Evolutionary conservation across 2,329 filamentous ascomycete genomes (phyloP), one percentile per base, ranked within the genome.

Genomic region (Colletotrichum lindemuthianum): DNA sequence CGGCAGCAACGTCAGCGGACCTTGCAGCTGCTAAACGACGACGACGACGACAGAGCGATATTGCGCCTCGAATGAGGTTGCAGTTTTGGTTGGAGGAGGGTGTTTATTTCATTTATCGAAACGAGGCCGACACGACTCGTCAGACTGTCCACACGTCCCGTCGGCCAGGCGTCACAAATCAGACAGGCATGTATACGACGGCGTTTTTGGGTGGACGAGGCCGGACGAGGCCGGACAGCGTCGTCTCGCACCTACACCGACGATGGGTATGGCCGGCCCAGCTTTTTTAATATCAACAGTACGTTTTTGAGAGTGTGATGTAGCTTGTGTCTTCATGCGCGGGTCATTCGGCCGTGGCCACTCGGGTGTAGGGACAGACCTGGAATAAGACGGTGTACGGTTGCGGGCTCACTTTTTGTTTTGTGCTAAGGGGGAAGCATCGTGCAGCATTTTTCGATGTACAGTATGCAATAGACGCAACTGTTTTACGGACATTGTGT

Each of bases 1-100:
- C 66, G 87, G 84, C 77, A 88, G 85, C 65, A 86, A 87, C 71
- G 78, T 79, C 58, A 79, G 78, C 70, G 85, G 85, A 16, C 79
- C 82, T 65, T 88, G 86, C 77, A 82, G 81, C 71, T 88, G 86
- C 78, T 88, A 83, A 71, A 71, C 36, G 53, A 69, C 70, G 68
- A 65, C 50, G 55, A 58, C 43, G 56, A 24, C 24, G 24, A 24
- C 65, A 63, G 63, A 60, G 59, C 45, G n/a, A n/a, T n/a, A 65
- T 39, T 40, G 36, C 33, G 41, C 56, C 47, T 37, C 40, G 24
- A 12, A 43, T 36, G 58, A 57, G 34, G 15, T 32, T 16, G 33
- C 40, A 40, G 51, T 43, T 37, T n/a, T 36, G 39, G 65, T 39
- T 41, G 45, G 33, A 50, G 57, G 61, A 48, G 39, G 40, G 44